Percentiles rank a stretch among this genome's conserved stretches.
These are phyloP conservation scores for Arabidopsis arenosa DNA, from an alignment of 345 rosid genomes.

Conservation along the genomic window DNA sequence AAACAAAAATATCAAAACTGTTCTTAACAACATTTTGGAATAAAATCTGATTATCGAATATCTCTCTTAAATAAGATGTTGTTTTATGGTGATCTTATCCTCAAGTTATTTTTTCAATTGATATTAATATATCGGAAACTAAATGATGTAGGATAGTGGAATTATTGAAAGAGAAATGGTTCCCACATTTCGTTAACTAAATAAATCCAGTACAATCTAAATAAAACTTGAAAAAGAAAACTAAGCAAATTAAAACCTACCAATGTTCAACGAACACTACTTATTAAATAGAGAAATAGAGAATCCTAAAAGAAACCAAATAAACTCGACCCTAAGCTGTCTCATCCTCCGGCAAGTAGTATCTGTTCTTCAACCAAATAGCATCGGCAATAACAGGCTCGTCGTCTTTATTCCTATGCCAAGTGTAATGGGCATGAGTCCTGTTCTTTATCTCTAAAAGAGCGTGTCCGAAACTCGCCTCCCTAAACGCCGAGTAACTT, in stretches of 20 bases:
- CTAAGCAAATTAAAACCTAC: neutral
- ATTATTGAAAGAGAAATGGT: neutral
- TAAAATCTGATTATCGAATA: neutral
- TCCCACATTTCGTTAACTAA: neutral
- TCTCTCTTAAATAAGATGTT: neutral
- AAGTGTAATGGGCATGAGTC: slow-evolving; percentile 58
- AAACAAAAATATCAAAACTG: neutral
- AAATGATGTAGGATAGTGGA: neutral
- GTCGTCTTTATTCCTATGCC: slow-evolving; percentile 64
- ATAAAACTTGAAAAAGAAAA: neutral
- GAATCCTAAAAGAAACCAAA: neutral
- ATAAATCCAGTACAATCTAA: neutral
- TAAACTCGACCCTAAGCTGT: neutral
- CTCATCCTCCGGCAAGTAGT: slow-evolving; percentile 41
- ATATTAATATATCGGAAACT: neutral
- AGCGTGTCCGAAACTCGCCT: slow-evolving; percentile 72
- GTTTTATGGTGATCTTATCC: neutral
- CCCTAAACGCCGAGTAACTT: slow-evolving; percentile 60
- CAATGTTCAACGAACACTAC: slow-evolving; percentile 5
- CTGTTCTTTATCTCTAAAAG: slow-evolving; percentile 57
- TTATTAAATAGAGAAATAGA: neutral
- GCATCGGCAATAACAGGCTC: slow-evolving; percentile 50
- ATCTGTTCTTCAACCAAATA: slow-evolving; percentile 48
- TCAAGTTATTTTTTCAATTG: neutral
- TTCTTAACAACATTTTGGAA: neutral